Conservation (phyloP, 371 early-diverging fungal genomes). For the Rhizopus sp. region DNA sequence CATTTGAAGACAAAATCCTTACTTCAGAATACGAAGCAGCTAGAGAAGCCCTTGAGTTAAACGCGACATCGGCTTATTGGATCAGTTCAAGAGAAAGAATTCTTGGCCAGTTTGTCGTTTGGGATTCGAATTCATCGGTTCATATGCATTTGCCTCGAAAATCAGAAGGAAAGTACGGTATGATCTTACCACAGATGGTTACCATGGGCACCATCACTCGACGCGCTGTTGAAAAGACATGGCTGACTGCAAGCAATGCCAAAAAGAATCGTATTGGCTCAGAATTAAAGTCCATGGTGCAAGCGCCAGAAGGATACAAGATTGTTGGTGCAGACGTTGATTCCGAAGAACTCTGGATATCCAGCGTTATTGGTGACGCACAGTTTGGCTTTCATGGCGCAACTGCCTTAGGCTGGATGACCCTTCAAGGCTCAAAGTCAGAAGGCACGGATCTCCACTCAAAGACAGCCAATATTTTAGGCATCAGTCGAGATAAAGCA, state of each 20-base stretch:
- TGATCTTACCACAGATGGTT: slow-evolving; percentile 91
- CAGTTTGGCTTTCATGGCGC: slow-evolving; percentile 94
- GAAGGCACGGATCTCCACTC: slow-evolving; percentile 95
- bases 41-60: slow-evolving; percentile 77
- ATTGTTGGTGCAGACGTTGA: slow-evolving; percentile 98
- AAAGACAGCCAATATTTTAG: slow-evolving; percentile 86
- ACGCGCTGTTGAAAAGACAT: slow-evolving; percentile 91
- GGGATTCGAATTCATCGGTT: slow-evolving; percentile 51
- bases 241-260: slow-evolving; percentile 97
- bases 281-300: slow-evolving; percentile 89
- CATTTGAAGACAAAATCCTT: slow-evolving; percentile 82
- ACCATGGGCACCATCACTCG: slow-evolving; percentile 98
- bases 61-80: slow-evolving; percentile 92
- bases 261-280: slow-evolving; percentile 91
- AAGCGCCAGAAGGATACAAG: slow-evolving; percentile 79
- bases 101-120: slow-evolving; percentile 84
- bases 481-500: slow-evolving; percentile 88
- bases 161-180: slow-evolving; percentile 56
- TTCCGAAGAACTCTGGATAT: slow-evolving; percentile 97
- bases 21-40: slow-evolving; percentile 73
- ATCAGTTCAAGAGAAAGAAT: slow-evolving; percentile 85
- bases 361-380: slow-evolving; percentile 91
- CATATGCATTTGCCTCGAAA: slow-evolving; percentile 51
- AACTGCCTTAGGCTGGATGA: slow-evolving; percentile 97
- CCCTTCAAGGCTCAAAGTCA: slow-evolving; percentile 90